These are phyloP conservation scores for Rhodotorula paludigena DNA, from an alignment of 768 basidiomycete genomes.

Conservation along the genomic window DNA sequence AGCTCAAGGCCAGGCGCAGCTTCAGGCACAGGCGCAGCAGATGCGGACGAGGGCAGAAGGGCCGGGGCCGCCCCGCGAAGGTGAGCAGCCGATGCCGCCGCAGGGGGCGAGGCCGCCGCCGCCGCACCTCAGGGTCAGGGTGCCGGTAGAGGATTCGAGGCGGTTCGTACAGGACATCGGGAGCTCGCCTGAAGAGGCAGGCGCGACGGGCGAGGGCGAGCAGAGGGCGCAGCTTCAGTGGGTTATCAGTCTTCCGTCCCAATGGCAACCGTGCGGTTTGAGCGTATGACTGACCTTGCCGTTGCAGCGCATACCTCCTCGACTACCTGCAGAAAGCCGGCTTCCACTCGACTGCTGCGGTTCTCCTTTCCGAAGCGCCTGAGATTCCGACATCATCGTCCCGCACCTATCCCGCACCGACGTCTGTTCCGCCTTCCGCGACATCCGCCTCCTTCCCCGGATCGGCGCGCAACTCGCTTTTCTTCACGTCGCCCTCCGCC, in stretches of 20 bases:
- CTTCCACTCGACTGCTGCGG: constrained; percentile 31
- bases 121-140: neutral
- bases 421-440: neutral
- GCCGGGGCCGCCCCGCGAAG: neutral
- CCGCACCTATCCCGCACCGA: neutral
- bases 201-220: neutral
- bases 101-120: neutral
- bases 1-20: neutral
- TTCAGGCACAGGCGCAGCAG: neutral
- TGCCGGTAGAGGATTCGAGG: neutral
- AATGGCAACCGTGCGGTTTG: rapidly evolving
- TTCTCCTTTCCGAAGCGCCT: constrained; percentile 34
- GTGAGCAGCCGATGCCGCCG: neutral
- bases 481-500: constrained; percentile 8
- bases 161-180: too few species aligned
- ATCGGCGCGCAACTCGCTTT: neutral
- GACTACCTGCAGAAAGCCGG: constrained; percentile 39
- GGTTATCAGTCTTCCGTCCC: neutral
- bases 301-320: constrained; percentile 37
- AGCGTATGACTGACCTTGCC: neutral
- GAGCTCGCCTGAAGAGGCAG: too few species aligned
- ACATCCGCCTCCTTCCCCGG: neutral
- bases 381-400: constrained; percentile 2
- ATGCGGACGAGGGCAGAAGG: too few species aligned
- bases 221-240: constrained; percentile 6